Evolutionary conservation across 768 basidiomycete genomes (phyloP).

Genomic region (Tricholoma hemisulphureum): DNA sequence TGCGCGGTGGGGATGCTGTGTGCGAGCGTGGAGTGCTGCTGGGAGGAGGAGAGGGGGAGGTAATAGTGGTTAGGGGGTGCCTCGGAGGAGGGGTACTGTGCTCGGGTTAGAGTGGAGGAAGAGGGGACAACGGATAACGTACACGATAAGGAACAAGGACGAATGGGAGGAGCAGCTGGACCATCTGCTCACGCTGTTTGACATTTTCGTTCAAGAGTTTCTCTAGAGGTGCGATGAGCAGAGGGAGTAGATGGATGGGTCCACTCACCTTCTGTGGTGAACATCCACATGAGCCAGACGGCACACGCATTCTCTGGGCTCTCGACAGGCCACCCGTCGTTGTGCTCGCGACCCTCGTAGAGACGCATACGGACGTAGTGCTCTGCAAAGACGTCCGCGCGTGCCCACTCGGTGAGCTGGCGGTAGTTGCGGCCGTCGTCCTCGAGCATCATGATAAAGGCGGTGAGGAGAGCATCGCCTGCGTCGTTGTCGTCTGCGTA

Average conservation of each 20-base stretch:
- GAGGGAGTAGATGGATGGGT: slow-evolving; percentile 1
- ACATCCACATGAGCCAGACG: slow-evolving; percentile 57
- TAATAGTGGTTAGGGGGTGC: slow-evolving; percentile 62
- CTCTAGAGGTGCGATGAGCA: slow-evolving; percentile 16
- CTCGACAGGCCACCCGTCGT: slow-evolving; percentile 52
- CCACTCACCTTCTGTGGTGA: slow-evolving; percentile 39
- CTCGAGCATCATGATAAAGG: slow-evolving; percentile 37
- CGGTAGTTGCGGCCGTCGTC: slow-evolving; percentile 54
- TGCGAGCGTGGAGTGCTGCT: slow-evolving; percentile 11
- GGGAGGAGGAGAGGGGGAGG: slow-evolving; percentile 44
- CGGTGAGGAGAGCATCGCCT: slow-evolving; percentile 6
- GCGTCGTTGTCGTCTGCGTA: slow-evolving; percentile 2
- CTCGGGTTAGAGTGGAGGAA: not conserved
- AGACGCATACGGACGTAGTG: slow-evolving; percentile 39
- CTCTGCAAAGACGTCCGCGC: slow-evolving; percentile 41
- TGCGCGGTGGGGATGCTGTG: slow-evolving; percentile 34
- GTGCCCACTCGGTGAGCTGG: slow-evolving; percentile 45
- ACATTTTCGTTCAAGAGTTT: slow-evolving; percentile 28
- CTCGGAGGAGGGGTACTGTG: slow-evolving; percentile 52
- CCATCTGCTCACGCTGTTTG: slow-evolving; percentile 28
- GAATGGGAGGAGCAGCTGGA: slow-evolving; percentile 39
- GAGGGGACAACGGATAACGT: slow-evolving; percentile 13
- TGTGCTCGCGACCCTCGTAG: slow-evolving; percentile 28
- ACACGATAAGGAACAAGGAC: slow-evolving; percentile 53
- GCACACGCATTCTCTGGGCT: slow-evolving; percentile 45